Evolutionary conservation across 2,329 filamentous ascomycete genomes (phyloP), one percentile per base, ranked within the genome.

Genomic region (Alternaria sp.): DNA sequence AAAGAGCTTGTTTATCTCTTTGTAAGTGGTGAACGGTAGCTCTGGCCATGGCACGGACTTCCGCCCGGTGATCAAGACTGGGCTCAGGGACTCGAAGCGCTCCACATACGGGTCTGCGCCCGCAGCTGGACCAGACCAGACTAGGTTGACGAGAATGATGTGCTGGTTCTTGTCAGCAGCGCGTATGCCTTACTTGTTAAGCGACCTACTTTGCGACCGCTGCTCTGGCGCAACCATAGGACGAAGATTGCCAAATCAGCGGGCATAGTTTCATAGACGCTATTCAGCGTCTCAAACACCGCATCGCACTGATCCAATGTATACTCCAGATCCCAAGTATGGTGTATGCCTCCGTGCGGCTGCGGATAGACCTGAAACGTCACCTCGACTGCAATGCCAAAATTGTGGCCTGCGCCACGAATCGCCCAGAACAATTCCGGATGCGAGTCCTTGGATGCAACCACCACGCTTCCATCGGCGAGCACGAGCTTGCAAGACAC

Each of bases 1-100:
- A 13, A 57, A 57, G 25, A 57, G 59, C 36, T 61, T 61, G 12
- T 61, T 61, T 26, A 61, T 61, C 52, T 57, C 59, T 46, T 61
- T 61, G 52, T 61, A 61, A 3, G 59, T 61, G 10, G 59, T 4
- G 45, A 40, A 61, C 12, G 59, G 59, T 6, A 61, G 26, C 25
- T 61, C 59, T n/a, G 59, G 59, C 59, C 59, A 61, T 19, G 59
- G 12, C 17, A 61, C 52, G 12, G 59, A 57, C 11, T 57, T 57
- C 19, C 45, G 52, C 6, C 52, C 59, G 6, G 32, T 57, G 25
- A 28, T 51, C 45, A 57, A 36, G 30, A 61, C 25, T 45, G 59
- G 59, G 17, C 3, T 3, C 17, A 61, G 19, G n/a, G 52, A 57
- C 12, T 61, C 59, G 19, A 61, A 61, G 46, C 52, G 59, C 21